Evolutionary conservation across 495 filamentous ascomycete genomes (phyloP), one percentile per base, ranked within the genome.

Genomic region (Astrothelium subdiscretum): DNA sequence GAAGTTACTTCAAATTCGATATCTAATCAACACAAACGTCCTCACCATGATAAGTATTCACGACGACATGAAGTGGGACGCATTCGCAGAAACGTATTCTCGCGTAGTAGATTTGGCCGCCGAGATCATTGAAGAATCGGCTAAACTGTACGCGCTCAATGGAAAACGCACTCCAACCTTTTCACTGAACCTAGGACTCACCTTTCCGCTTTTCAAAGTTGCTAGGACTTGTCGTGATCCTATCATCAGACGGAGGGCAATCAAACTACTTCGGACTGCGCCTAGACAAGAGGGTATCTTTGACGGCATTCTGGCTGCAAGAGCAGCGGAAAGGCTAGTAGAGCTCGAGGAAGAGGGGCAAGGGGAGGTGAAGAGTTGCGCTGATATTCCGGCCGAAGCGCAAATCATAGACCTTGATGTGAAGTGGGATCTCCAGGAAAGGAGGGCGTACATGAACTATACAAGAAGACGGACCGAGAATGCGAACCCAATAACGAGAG

Each of bases 241-340:
- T 1, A 51, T 69, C 0, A 77, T 82, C 54, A 75, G 85, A 13
- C 73, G 80, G 3, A 76, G 79, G 61, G 85, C 85, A 5, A 81
- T 87, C 48, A 70, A 74, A 59, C 67, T 86, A 11, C 72, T 87
- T 31, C 71, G 74, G 40, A 76, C 75, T 26, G 76, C 78, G 51
- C 78, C 79, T 3, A 72, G 84, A 32, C 76, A 83, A 65, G 85
- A 87, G 72, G 84, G 81, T 20, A 78, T 87, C 66, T 87, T 80
- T 80, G 82, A 87, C 69, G 85, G 82, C 65, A 71, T 79, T 62
- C 69, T 83, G 38, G 76, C 78, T 24, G 81, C 81, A 6, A 73
- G 74, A 1, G 78, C 84, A 62, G 80, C 76, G 11, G 76, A 78
- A 62, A 79, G 79, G 72, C 71, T 85, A 62, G 76, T 83, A 62